Percentiles rank a stretch among this genome's conserved stretches.
Evolutionary conservation across 495 filamentous ascomycete genomes (phyloP).

Genomic region (Alectoria sarmentosa): DNA sequence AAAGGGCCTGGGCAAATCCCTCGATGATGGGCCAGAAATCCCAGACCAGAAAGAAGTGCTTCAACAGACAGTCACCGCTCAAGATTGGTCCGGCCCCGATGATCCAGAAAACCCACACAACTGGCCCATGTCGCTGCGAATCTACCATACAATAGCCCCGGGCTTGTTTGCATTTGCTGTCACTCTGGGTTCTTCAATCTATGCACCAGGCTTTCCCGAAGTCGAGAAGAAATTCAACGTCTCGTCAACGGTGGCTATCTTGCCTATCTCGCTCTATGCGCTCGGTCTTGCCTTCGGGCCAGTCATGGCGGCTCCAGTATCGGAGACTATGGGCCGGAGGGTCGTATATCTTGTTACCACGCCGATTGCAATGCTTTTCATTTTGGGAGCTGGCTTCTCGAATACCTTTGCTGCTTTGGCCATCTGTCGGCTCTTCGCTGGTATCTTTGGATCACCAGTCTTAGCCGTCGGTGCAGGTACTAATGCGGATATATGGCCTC

Average conservation of each 20-base stretch:
- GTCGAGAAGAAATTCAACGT: conserved; percentile 43
- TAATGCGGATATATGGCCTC: conserved; percentile 45
- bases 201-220: conserved; percentile 39
- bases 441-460: conserved; percentile 44
- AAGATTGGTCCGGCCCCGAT: conserved; percentile 33
- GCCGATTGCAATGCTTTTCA: conserved; percentile 54
- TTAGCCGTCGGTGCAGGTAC: conserved; percentile 51
- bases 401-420: conserved; percentile 48
- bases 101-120: conserved; percentile 37
- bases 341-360: conserved; percentile 47
- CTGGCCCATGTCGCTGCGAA: conserved; percentile 29
- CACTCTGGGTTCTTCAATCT: conserved; percentile 47
- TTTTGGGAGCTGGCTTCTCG: conserved; percentile 52
- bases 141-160: conserved; percentile 10
- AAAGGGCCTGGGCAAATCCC: neutral
- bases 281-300: conserved; percentile 54
- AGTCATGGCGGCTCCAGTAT: conserved; percentile 51
- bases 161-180: conserved; percentile 28
- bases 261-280: conserved; percentile 50
- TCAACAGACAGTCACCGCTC: conserved; percentile 13
- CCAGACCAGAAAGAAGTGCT: neutral
- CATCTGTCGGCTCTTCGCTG: conserved; percentile 56
- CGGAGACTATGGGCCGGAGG: conserved; percentile 48
- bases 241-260: conserved; percentile 43
- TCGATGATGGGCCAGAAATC: neutral